A percentile compares a stretch with the other conserved stretches of the same genome.
Conservation (phyloP, 2,329 filamentous ascomycete species). For the Zymoseptoria brevis region DNA sequence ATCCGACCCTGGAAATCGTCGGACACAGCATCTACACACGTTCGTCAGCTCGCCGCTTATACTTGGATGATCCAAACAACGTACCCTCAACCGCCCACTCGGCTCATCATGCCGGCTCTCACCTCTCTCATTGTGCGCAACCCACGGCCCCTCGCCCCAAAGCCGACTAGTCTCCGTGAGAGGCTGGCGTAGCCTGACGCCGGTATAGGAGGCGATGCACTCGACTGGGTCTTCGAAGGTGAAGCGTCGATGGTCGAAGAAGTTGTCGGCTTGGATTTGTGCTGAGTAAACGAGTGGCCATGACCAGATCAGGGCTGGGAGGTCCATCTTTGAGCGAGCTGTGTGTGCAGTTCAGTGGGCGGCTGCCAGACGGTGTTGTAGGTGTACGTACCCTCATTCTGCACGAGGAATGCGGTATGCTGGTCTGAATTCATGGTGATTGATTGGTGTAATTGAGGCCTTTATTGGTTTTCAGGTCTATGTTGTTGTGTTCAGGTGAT, state of each 20-base stretch:
- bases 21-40: background rate
- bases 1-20: background rate
- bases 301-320: background rate
- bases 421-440: background rate
- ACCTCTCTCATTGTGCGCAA: background rate
- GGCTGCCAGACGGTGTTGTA: background rate
- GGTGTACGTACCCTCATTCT: background rate
- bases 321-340: background rate
- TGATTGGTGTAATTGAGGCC: background rate
- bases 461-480: background rate
- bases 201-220: background rate
- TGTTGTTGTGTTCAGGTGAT: background rate
- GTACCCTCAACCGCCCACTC: background rate
- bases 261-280: background rate
- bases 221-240: background rate
- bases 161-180: background rate
- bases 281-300: background rate
- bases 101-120: background rate
- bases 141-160: background rate
- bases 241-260: background rate
- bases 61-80: background rate
- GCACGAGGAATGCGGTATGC: background rate
- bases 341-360: background rate
- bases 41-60: background rate
- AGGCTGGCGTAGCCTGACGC: background rate